phyloP scores from a whole-genome alignment of 164 flowering plant species.

The Vitis amurensis region DNA sequence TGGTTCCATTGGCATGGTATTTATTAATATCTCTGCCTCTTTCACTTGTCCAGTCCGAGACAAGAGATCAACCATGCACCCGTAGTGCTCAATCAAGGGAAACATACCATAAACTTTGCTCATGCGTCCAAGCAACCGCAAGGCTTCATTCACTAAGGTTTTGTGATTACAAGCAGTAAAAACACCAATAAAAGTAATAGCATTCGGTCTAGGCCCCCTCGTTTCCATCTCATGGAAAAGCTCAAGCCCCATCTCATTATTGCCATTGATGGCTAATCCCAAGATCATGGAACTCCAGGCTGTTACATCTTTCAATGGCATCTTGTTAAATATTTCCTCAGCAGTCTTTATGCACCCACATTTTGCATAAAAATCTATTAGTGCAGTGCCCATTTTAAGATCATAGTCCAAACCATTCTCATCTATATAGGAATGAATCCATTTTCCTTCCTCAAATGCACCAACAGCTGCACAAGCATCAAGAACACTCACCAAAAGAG shows the following conservation, averaged over 20 bases:
- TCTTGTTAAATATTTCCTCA: slow-evolving; percentile 8
- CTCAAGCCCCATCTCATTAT: slow-evolving; percentile 14
- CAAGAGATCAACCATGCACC: slow-evolving; percentile 45
- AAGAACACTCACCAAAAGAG: slow-evolving; percentile 27
- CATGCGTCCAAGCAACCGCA: slow-evolving; percentile 26
- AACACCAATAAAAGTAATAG: slow-evolving; percentile 21
- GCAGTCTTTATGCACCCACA: slow-evolving; percentile 24
- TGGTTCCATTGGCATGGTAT: slow-evolving; percentile 31
- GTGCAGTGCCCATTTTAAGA: slow-evolving; percentile 21
- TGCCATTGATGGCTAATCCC: slow-evolving; percentile 28
- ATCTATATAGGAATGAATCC: slow-evolving; percentile 20
- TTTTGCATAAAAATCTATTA: slow-evolving; percentile 33
- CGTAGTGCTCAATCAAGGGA: slow-evolving; percentile 35
- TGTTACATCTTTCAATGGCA: slow-evolving; percentile 21
- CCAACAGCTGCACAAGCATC: slow-evolving; percentile 30
- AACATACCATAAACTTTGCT: slow-evolving; percentile 18
- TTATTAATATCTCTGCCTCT: slow-evolving; percentile 28
- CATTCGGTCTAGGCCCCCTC: slow-evolving; percentile 19
- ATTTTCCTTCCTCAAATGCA: slow-evolving; percentile 29
- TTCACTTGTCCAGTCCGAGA: slow-evolving; percentile 28
- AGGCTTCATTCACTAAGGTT: slow-evolving; percentile 22
- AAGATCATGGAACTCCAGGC: slow-evolving; percentile 31
- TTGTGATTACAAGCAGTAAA: slow-evolving; percentile 31
- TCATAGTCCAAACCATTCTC: slow-evolving; percentile 14
- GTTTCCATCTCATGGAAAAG: slow-evolving; percentile 23